A percentile compares a stretch with the other conserved stretches of the same genome.
Evolutionary conservation across 208 protist genomes (phyloP).

Genomic region (Wallacemonas sp.): DNA sequence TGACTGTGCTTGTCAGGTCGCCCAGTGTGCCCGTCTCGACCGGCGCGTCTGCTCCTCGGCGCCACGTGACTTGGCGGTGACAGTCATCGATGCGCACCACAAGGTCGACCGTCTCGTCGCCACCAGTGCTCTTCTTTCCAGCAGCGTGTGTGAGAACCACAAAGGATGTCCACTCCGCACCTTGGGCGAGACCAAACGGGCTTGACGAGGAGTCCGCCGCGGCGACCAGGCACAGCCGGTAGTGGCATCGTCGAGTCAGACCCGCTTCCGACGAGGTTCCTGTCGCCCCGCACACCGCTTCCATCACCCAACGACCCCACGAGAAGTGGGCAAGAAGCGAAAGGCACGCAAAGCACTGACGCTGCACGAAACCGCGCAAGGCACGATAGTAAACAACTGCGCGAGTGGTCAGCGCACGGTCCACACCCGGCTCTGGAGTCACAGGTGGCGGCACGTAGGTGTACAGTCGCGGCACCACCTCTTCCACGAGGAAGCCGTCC

Average conservation of each 20-base stretch:
- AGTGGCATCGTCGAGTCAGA: background rate
- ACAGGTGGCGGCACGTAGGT: conserved; percentile 1
- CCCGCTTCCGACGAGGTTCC: background rate
- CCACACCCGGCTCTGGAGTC: too few species aligned
- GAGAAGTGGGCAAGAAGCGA: conserved; percentile 31
- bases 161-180: conserved; percentile 27
- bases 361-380: conserved; percentile 21
- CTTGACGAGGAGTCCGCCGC: background rate
- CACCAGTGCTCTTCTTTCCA: too few species aligned
- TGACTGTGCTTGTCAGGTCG: too few species aligned
- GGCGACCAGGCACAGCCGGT: background rate
- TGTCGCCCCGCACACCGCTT: background rate
- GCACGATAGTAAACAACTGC: background rate
- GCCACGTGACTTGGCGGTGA: background rate
- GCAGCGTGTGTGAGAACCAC: conserved; percentile 5
- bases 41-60: too few species aligned
- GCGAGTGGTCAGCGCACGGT: too few species aligned
- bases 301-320: conserved; percentile 32
- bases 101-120: background rate
- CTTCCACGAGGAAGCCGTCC: conserved; percentile 14
- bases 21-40: too few species aligned
- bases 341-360: conserved; percentile 29
- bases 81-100: conserved; percentile 1
- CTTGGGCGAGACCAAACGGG: conserved; percentile 12
- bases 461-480: conserved; percentile 20